Percentiles rank a stretch among this genome's conserved stretches.
Conservation (phyloP, 2,329 filamentous ascomycete genomes). For the Ustilaginoidea virens region DNA sequence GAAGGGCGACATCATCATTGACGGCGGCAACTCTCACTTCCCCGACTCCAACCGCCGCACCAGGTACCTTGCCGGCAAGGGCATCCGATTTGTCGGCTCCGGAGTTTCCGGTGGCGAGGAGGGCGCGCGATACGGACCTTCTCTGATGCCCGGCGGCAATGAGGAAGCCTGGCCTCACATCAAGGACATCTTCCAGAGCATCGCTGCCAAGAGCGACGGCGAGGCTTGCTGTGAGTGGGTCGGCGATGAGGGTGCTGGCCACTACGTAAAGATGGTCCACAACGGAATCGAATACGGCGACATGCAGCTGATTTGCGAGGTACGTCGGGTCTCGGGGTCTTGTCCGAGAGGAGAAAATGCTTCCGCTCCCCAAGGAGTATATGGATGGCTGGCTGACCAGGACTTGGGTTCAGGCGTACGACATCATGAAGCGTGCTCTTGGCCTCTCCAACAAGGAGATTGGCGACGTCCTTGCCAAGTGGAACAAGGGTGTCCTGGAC, state of each 20-base stretch:
- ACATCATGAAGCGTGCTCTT: constrained; percentile 98
- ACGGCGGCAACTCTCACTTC: constrained; percentile 96
- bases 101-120: constrained; percentile 99
- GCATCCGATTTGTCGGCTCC: constrained; percentile 87
- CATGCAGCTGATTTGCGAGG: constrained; percentile 99
- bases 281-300: constrained; percentile 99
- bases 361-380: background rate
- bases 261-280: constrained; percentile 99
- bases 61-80: constrained; percentile 72
- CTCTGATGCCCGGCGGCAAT: constrained; percentile 97
- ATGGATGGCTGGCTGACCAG: too few relatives aligned
- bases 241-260: constrained; percentile 95
- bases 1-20: constrained; percentile 93
- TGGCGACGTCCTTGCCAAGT: constrained; percentile 82
- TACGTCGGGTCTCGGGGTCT: constrained; percentile 25
- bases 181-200: constrained; percentile 98
- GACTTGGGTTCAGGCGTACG: constrained; percentile 58
- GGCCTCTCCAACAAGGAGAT: constrained; percentile 87
- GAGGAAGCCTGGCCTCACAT: constrained; percentile 96
- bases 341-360: too few relatives aligned
- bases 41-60: constrained; percentile 97
- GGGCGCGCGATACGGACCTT: constrained; percentile 93
- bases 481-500: constrained; percentile 98
- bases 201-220: constrained; percentile 91
- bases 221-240: constrained; percentile 99